Evolutionary conservation across 2,329 filamentous ascomycete genomes (phyloP).

Genomic region (Fusarium abutilonis): DNA sequence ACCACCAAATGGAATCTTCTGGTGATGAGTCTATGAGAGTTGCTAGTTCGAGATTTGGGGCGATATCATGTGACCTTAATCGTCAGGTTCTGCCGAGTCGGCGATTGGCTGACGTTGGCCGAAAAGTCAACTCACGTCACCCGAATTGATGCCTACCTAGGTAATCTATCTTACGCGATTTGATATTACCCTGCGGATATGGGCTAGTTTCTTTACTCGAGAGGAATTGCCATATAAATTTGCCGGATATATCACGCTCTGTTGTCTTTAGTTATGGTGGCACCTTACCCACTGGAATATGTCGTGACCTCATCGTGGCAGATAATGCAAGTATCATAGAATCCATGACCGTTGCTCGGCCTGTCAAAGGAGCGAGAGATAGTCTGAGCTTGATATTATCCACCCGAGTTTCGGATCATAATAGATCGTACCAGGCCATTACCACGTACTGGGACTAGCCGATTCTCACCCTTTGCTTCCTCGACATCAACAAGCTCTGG

Average conservation of each 20-base stretch:
- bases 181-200: neutral
- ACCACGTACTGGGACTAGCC: slow-evolving; percentile 55
- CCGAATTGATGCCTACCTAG: slow-evolving; percentile 15
- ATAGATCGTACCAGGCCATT: slow-evolving; percentile 61
- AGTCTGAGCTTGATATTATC: neutral
- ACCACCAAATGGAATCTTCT: slow-evolving; percentile 45
- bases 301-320: slow-evolving; percentile 18
- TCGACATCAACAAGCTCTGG: slow-evolving; percentile 44
- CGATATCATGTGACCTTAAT: slow-evolving; percentile 46
- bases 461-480: slow-evolving; percentile 13
- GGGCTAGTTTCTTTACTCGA: neutral
- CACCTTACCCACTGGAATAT: slow-evolving; percentile 2
- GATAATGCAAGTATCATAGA: slow-evolving; percentile 19
- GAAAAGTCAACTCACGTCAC: slow-evolving; percentile 17
- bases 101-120: slow-evolving; percentile 18
- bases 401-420: slow-evolving; percentile 29
- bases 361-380: neutral
- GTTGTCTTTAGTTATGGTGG: slow-evolving; percentile 3
- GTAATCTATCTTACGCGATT: neutral
- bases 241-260: neutral
- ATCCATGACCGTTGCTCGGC: neutral
- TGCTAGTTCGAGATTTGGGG: slow-evolving; percentile 47
- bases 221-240: neutral
- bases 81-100: slow-evolving; percentile 27
- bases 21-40: slow-evolving; percentile 42